These are phyloP conservation scores for Russula sp. DNA, from an alignment of 768 basidiomycete genomes.

Conservation along the genomic window DNA sequence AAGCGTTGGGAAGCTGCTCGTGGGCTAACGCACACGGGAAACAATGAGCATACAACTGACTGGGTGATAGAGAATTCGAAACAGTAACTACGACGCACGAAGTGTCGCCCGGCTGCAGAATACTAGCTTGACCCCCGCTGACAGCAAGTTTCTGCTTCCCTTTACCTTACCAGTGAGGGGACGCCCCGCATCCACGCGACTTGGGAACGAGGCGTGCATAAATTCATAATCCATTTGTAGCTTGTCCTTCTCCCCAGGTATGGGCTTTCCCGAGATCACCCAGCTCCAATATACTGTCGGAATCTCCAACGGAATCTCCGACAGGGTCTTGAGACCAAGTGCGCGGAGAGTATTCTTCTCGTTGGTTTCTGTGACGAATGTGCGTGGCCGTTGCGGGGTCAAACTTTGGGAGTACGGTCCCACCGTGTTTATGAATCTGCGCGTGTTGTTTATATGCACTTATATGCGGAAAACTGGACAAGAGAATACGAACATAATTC, in stretches of 20 bases:
- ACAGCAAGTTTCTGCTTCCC: slow-evolving; percentile 21
- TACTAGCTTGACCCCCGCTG: not conserved
- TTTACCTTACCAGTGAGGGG: slow-evolving; percentile 9
- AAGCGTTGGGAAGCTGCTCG: not conserved
- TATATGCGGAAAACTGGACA: not conserved
- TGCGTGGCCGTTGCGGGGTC: slow-evolving; percentile 60
- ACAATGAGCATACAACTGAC: slow-evolving; percentile 1
- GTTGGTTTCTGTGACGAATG: slow-evolving; percentile 53
- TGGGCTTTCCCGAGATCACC: slow-evolving; percentile 23
- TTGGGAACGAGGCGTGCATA: slow-evolving; percentile 26
- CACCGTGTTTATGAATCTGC: slow-evolving; percentile 67
- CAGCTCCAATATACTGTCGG: slow-evolving; percentile 26
- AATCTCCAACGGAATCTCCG: slow-evolving; percentile 50
- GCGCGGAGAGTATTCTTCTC: slow-evolving; percentile 37
- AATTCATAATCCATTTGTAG: slow-evolving; percentile 28
- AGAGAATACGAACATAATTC: slow-evolving; percentile 19
- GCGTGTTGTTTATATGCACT: not conserved
- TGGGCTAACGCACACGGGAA: not conserved
- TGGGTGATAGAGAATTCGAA: not conserved
- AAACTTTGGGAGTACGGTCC: slow-evolving; percentile 55
- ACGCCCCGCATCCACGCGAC: slow-evolving; percentile 26
- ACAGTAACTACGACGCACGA: slow-evolving; percentile 3
- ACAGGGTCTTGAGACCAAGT: slow-evolving; percentile 49
- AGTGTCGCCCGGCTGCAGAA: not conserved
- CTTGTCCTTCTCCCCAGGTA: slow-evolving; percentile 16